phyloP scores from a whole-genome alignment of 2,329 filamentous ascomycete genomes.

The Trichoderma asperellum region DNA sequence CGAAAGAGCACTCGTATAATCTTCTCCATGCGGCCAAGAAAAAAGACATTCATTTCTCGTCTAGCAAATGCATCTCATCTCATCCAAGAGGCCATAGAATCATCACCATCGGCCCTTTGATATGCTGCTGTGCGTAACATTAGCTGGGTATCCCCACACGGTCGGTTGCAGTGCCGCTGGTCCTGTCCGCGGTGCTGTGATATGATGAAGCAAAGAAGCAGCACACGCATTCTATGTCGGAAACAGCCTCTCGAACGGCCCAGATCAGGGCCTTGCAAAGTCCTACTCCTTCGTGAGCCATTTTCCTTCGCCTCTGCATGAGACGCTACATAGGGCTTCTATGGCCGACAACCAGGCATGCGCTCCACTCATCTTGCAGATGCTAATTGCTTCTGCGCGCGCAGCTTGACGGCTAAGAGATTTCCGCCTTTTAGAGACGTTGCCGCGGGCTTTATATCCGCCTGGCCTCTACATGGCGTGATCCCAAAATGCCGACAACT shows the following conservation, averaged over 20 bases:
- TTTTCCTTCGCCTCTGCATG: neutral
- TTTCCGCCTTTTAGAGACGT: neutral
- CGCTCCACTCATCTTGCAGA: neutral
- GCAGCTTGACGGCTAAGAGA: neutral
- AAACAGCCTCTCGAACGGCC: neutral
- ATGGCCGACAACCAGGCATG: neutral
- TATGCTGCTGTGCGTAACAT: neutral
- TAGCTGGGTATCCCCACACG: neutral
- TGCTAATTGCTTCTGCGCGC: neutral
- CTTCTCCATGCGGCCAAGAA: neutral
- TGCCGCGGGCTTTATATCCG: neutral
- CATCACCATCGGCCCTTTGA: neutral
- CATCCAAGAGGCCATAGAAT: neutral
- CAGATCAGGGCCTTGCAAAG: neutral
- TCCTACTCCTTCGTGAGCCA: neutral
- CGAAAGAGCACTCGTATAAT: neutral
- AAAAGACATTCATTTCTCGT: neutral
- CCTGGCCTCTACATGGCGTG: neutral
- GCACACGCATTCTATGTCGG: neutral
- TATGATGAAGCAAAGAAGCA: neutral
- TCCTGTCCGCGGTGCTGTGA: neutral
- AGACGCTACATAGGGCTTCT: neutral
- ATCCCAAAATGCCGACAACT: neutral
- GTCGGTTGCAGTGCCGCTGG: neutral
- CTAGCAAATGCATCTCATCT: neutral